These are phyloP conservation scores for Oryza glumipatula DNA, from an alignment of 176 grass and related monocot species.

Conservation along the genomic window DNA sequence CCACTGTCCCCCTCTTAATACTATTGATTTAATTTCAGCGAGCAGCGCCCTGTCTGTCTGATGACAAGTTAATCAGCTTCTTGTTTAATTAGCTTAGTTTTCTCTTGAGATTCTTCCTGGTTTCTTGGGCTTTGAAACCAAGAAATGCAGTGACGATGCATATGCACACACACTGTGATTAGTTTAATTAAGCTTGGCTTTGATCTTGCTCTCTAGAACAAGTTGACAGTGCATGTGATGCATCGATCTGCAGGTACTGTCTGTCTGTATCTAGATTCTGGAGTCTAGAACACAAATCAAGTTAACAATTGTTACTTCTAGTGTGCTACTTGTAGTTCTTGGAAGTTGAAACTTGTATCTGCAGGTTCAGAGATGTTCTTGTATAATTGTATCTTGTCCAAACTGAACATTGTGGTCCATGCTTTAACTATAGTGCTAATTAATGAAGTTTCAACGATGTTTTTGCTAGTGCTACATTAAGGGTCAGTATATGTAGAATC, in stretches of 20 bases:
- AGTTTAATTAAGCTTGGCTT: slow-evolving; percentile 7
- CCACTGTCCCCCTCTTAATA: neutral
- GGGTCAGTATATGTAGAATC: neutral
- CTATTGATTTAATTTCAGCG: neutral
- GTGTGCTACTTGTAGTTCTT: neutral
- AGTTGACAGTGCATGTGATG: neutral
- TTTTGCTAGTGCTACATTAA: neutral
- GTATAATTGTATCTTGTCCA: neutral
- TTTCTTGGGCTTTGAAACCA: slow-evolving; percentile 26
- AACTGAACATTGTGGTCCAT: neutral
- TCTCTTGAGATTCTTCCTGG: slow-evolving; percentile 16
- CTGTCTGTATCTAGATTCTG: neutral
- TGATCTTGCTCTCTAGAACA: slow-evolving; percentile 7
- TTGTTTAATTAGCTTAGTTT: neutral
- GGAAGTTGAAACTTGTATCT: neutral
- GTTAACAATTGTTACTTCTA: neutral
- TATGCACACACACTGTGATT: neutral
- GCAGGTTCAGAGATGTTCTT: neutral
- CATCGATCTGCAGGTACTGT: slow-evolving; percentile 18
- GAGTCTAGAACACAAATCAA: neutral
- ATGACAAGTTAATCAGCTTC: neutral
- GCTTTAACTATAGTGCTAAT: neutral
- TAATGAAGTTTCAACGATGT: neutral
- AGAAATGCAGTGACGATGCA: neutral
- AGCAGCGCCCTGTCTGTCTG: neutral